Evolutionary conservation across 139 green algal species (phyloP).

Genomic region (Raphidocelis subcapitata): DNA sequence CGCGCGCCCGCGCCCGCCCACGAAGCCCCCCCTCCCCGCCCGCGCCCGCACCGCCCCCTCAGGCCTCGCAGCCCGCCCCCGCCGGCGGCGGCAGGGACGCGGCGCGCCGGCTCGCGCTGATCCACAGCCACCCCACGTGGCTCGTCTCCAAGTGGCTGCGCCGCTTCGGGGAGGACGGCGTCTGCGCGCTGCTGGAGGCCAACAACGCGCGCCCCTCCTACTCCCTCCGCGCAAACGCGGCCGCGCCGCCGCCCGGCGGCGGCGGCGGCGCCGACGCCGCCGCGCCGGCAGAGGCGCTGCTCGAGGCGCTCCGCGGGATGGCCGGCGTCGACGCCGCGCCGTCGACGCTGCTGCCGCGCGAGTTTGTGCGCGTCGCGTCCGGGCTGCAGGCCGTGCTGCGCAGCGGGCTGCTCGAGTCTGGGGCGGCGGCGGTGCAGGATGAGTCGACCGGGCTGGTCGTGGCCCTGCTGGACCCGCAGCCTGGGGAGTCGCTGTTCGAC

Average conservation of each 20-base stretch:
- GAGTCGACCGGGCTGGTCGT: constrained; percentile 86
- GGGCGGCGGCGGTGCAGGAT: constrained; percentile 68
- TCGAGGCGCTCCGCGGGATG: constrained; percentile 22
- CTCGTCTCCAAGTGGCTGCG: constrained; percentile 74
- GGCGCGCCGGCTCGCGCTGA: constrained; percentile 14
- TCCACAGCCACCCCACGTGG: constrained; percentile 74
- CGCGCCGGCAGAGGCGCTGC: constrained; percentile 13
- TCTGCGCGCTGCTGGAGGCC: constrained; percentile 53
- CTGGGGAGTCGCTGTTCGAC: constrained; percentile 83
- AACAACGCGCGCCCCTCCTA: constrained; percentile 68
- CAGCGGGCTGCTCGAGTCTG: constrained; percentile 38
- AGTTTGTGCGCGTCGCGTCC: constrained; percentile 68
- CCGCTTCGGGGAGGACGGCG: constrained; percentile 46
- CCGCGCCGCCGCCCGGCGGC: background rate
- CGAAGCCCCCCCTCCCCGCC: background rate
- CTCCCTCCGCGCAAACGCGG: background rate
- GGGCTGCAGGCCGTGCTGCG: constrained; percentile 66
- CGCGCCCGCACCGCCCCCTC: background rate
- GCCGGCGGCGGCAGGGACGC: background rate
- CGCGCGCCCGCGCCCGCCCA: background rate
- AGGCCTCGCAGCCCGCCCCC: background rate
- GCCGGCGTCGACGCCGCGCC: constrained; percentile 27
- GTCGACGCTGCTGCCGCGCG: constrained; percentile 50
- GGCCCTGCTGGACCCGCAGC: constrained; percentile 67
- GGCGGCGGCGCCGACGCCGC: background rate